A percentile compares a stretch with the other conserved stretches of the same genome.
Conservation (phyloP, 129 eudicot genomes). For the Helianthus tuberosus region DNA sequence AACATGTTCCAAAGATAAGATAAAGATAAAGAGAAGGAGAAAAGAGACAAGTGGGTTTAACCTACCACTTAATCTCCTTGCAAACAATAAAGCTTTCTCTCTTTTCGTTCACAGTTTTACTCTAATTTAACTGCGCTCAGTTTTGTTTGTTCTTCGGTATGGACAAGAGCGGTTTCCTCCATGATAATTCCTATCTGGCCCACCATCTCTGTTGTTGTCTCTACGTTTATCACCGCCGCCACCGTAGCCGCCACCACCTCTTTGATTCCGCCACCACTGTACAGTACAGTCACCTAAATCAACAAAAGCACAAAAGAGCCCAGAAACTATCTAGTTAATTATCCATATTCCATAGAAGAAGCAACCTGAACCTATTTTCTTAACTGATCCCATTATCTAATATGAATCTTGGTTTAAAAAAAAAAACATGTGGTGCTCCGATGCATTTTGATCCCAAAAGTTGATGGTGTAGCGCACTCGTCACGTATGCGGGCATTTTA, state of each 20-base stretch:
- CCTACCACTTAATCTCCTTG: conserved; percentile 95
- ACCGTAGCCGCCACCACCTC: conserved; percentile 59
- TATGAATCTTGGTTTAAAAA: too few relatives aligned
- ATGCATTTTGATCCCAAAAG: too few relatives aligned
- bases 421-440: too few relatives aligned
- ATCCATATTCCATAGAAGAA: not conserved
- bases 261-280: conserved; percentile 65
- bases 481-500: too few relatives aligned
- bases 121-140: conserved; percentile 42
- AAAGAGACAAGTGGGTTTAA: conserved; percentile 50
- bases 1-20: conserved; percentile 20
- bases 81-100: conserved; percentile 56
- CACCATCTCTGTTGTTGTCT: conserved; percentile 77
- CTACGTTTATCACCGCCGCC: conserved; percentile 75
- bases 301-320: not conserved
- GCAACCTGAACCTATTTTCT: not conserved
- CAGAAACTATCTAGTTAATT: not conserved
- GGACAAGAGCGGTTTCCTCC: conserved; percentile 97
- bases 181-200: conserved; percentile 87
- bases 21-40: conserved; percentile 42
- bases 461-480: too few relatives aligned
- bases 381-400: too few relatives aligned
- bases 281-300: not conserved
- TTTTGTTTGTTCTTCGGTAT: conserved; percentile 45
- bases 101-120: conserved; percentile 49